Percentiles rank a stretch among this genome's conserved stretches.
These are phyloP conservation scores for Sicyos edulis DNA, from an alignment of 306 rosid species.

Conservation along the genomic window DNA sequence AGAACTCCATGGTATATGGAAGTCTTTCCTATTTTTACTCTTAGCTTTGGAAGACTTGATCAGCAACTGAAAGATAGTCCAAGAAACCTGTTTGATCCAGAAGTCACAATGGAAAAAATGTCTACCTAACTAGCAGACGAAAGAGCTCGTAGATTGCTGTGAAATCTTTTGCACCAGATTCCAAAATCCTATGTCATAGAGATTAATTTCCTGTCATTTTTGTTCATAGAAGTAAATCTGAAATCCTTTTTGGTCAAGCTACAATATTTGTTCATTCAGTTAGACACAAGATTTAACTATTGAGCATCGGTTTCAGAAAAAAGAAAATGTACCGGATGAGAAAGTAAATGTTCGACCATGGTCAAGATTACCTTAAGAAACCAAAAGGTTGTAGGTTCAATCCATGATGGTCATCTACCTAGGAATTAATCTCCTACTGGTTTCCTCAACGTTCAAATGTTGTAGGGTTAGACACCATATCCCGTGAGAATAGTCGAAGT, in stretches of 20 bases:
- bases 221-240: neutral
- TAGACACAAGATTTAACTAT: neutral
- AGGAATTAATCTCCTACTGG: too few relatives aligned
- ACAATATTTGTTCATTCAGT: neutral
- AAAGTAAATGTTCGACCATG: neutral
- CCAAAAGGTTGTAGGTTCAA: too few relatives aligned
- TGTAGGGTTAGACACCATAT: too few relatives aligned
- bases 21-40: neutral
- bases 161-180: neutral
- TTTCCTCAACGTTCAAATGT: too few relatives aligned
- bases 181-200: neutral
- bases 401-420: too few relatives aligned
- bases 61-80: neutral
- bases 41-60: too few relatives aligned
- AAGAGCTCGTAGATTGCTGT: neutral
- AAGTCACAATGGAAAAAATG: neutral
- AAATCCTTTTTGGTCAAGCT: neutral
- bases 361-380: too few relatives aligned
- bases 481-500: too few relatives aligned
- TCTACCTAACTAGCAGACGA: neutral
- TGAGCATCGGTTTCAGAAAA: neutral
- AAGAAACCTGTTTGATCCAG: conserved; percentile 4
- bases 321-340: neutral
- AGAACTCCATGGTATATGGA: neutral
- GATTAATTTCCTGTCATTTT: neutral